These are phyloP conservation scores for Pseudogymnoascus sp. DNA, from an alignment of 2,329 filamentous ascomycete species.

Conservation along the genomic window DNA sequence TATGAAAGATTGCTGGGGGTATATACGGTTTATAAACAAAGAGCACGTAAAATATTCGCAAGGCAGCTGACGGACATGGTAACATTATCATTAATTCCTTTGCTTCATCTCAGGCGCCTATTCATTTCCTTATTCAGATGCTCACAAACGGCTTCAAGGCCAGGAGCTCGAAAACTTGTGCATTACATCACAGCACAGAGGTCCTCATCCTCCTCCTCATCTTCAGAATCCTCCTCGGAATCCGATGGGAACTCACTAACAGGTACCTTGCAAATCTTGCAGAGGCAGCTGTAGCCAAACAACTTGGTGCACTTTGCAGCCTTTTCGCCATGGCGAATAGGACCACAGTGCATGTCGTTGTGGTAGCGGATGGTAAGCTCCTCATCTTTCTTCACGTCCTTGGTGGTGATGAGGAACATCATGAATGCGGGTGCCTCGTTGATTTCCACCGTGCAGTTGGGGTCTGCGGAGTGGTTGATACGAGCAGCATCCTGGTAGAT, in stretches of 20 bases:
- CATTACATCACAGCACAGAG: neutral
- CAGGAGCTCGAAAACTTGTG: neutral
- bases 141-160: neutral
- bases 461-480: neutral
- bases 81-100: slow-evolving; percentile 1
- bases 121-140: neutral
- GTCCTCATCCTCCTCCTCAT: neutral
- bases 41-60: neutral
- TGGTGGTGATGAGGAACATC: neutral
- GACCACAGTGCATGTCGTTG: neutral
- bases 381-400: slow-evolving; percentile 2
- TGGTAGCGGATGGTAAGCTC: slow-evolving; percentile 1
- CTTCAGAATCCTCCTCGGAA: neutral
- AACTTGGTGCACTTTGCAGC: neutral
- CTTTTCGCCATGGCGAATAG: neutral
- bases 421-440: neutral
- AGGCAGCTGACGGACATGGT: neutral
- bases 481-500: slow-evolving; percentile 1
- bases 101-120: neutral
- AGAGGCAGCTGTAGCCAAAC: neutral
- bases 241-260: neutral
- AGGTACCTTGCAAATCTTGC: neutral
- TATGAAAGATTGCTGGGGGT: neutral
- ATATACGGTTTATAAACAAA: neutral
- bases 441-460: neutral